Conservation (phyloP, 441 rosid genomes). For the Raphanus hybrid region DNA sequence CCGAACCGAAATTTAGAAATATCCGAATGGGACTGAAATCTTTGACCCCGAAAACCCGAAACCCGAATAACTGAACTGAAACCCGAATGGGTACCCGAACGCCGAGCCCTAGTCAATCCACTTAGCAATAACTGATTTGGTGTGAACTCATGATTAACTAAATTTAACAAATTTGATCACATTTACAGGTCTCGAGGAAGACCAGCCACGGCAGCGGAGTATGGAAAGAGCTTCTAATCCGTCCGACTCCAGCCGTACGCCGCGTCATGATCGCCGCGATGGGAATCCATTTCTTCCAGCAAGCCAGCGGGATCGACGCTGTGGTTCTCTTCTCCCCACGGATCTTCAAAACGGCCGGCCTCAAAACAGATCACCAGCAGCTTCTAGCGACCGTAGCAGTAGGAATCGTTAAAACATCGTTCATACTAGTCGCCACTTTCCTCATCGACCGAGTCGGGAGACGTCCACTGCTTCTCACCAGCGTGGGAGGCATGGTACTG, state of each 20-base stretch:
- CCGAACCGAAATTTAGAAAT: too few relatives aligned
- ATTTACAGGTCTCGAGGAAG: constrained; percentile 32
- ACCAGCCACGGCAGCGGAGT: constrained; percentile 63
- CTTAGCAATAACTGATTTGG: background rate
- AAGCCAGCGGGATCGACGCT: constrained; percentile 74
- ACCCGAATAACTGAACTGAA: too few relatives aligned
- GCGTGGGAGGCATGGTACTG: constrained; percentile 66
- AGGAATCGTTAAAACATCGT: constrained; percentile 66
- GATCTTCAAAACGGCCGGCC: constrained; percentile 78
- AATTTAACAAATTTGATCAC: background rate
- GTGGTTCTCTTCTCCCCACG: constrained; percentile 70
- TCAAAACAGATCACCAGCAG: constrained; percentile 42
- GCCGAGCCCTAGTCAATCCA: too few relatives aligned
- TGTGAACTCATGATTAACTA: background rate
- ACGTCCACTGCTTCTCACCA: constrained; percentile 68
- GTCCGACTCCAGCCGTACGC: constrained; percentile 67
- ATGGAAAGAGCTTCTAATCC: constrained; percentile 66
- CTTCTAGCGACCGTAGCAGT: constrained; percentile 87
- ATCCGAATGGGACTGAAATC: too few relatives aligned
- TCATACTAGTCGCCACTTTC: constrained; percentile 76
- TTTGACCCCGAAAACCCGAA: too few relatives aligned
- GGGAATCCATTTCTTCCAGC: constrained; percentile 87
- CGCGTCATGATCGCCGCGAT: constrained; percentile 65
- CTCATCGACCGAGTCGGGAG: constrained; percentile 73
- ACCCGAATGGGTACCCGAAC: too few relatives aligned